Percentiles rank a stretch among this genome's conserved stretches.
phyloP scores from a whole-genome alignment of 73 alveolate genomes.

The Halteria grandinella region DNA sequence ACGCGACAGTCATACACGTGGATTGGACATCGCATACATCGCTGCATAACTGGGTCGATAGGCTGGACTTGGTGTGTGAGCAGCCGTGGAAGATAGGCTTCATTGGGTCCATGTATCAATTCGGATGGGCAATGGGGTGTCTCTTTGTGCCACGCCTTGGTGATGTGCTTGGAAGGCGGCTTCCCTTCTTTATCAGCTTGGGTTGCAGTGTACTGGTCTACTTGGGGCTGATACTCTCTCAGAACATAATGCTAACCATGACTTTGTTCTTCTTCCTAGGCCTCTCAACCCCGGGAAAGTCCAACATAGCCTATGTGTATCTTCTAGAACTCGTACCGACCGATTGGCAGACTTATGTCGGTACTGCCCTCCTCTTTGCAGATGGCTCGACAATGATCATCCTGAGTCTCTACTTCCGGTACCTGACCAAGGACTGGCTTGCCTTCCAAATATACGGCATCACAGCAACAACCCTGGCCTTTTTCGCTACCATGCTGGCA shows the following conservation, averaged over 20 bases:
- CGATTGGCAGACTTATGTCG: slow-evolving; percentile 33
- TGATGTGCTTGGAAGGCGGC: slow-evolving; percentile 63
- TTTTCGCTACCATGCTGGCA: slow-evolving; percentile 24
- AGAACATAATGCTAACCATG: slow-evolving; percentile 11
- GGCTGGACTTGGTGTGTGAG: slow-evolving; percentile 16
- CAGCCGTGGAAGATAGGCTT: slow-evolving; percentile 33
- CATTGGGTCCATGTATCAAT: slow-evolving; percentile 53
- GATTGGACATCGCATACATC: slow-evolving; percentile 32
- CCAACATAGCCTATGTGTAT: slow-evolving; percentile 26
- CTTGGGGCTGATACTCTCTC: slow-evolving; percentile 31
- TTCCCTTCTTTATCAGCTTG: slow-evolving; percentile 28
- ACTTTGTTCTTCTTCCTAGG: slow-evolving; percentile 51
- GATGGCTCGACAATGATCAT: slow-evolving; percentile 53
- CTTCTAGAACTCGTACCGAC: slow-evolving; percentile 54
- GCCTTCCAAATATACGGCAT: slow-evolving; percentile 23
- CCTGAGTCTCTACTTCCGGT: slow-evolving; percentile 51
- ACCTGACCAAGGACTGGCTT: slow-evolving; percentile 42
- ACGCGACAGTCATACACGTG: not conserved
- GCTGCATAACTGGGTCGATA: slow-evolving; percentile 59
- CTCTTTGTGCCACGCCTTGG: slow-evolving; percentile 59
- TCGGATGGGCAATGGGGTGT: slow-evolving; percentile 61
- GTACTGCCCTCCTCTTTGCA: slow-evolving; percentile 28
- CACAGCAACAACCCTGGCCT: slow-evolving; percentile 8
- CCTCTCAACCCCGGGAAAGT: slow-evolving; percentile 34
- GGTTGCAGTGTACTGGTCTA: slow-evolving; percentile 6